Evolutionary conservation across 192 early-diverging fungal species (phyloP).

Genomic region (Cetraspora pellucida): DNA sequence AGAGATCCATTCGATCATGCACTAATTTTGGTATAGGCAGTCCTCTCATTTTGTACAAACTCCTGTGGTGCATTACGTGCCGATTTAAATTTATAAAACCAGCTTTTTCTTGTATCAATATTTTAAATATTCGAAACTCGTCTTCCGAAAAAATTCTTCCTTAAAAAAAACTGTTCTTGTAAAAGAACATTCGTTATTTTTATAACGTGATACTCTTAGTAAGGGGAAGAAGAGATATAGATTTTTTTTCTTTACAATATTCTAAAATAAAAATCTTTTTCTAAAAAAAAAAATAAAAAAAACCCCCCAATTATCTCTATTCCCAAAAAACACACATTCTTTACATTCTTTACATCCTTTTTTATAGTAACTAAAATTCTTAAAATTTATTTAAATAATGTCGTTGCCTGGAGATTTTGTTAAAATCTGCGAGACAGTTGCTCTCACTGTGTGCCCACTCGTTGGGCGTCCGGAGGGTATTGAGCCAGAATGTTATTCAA

Average conservation of each 20-base stretch:
- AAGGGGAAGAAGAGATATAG: slow-evolving; percentile 2
- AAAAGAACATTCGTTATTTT: too few relatives aligned
- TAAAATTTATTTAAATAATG: slow-evolving; percentile 16
- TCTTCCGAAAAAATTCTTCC: too few relatives aligned
- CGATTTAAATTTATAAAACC: too few relatives aligned
- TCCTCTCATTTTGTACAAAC: too few relatives aligned
- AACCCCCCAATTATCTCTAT: background rate
- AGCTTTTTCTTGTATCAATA: too few relatives aligned
- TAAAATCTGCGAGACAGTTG: slow-evolving; percentile 82
- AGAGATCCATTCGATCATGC: too few relatives aligned
- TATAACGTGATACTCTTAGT: background rate
- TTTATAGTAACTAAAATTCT: background rate
- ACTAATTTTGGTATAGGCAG: too few relatives aligned
- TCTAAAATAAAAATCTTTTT: background rate
- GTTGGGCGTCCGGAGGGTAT: slow-evolving; percentile 75
- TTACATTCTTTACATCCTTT: background rate
- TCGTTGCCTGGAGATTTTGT: slow-evolving; percentile 82
- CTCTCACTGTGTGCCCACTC: slow-evolving; percentile 88
- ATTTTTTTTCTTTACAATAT: too few relatives aligned
- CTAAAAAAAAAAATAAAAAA: background rate
- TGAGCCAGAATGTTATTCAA: slow-evolving; percentile 91
- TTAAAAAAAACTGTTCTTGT: too few relatives aligned
- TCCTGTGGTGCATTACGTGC: too few relatives aligned
- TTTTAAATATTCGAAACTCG: too few relatives aligned
- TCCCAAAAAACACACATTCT: background rate